Base-by-base conservation (phyloP, 306 rosid species). In the Crataegus laevigata region DNA sequence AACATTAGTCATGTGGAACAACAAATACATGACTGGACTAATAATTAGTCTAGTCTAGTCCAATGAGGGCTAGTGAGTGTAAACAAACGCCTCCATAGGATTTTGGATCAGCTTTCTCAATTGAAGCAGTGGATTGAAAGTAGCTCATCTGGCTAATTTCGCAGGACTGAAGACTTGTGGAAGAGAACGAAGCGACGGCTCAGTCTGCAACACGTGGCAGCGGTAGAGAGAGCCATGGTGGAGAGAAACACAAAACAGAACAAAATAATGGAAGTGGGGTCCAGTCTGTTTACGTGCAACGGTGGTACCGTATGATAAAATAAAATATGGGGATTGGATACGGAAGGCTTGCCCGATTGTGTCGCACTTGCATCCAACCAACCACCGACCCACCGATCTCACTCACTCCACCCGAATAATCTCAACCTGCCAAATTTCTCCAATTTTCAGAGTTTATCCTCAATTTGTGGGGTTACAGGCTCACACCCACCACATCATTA, bases 261-360 rank as follows among this genome's bases (percentile, higher is more conserved):
- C 1, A 40, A 47, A 15, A 47, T 19, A 4, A 47, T 4, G 26
- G 14, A 57, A 22, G 61, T 57, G 61, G 32, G 34, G 65, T 26
- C 65, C 19, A 13, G 19, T 7, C 9, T 14, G 21, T 65, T 62
- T 5, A 17, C 25, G 42, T 63, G 43, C 32, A 30, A 63, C 7
- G 14, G 42, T 90, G 93, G 32, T 85, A n/a, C n/a, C n/a, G n/a
- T n/a, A 7, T 32, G 71, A 84, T 79, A 72, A 85, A 89, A 84
- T 79, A 72, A 85, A 89, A 76, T 81, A 69, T 78, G 54, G 83
- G 79, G 85, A 85, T 88, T 75, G 4, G 11, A 12, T 26, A 3
- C 80, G 81, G 51, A 71, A 24, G 75, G 76, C 54, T 74, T 69
- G 67, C 68, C n/a, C 14, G 68, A 63, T 63, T 63, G 22, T 7